Conservation (phyloP, 1,139 yeast species). For the Scheffersomyces insectosa region DNA sequence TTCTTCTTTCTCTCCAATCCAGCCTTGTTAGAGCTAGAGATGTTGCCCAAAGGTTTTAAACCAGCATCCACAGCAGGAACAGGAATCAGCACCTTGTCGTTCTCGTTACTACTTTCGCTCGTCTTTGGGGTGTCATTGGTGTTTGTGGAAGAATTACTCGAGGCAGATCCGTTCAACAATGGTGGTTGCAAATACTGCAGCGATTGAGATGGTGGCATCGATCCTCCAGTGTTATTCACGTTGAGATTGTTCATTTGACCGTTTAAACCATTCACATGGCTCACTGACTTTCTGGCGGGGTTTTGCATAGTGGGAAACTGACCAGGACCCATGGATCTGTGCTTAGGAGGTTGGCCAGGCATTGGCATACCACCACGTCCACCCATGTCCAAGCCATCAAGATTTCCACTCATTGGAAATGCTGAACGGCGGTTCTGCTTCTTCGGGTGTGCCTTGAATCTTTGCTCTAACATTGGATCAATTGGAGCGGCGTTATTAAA, state of each 20-base stretch:
- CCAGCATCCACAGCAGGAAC: conserved; percentile 15
- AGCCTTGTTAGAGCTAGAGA: conserved; percentile 16
- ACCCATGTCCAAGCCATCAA: conserved; percentile 45
- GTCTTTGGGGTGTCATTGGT: conserved; percentile 34
- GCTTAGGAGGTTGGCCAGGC: conserved; percentile 22
- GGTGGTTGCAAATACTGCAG: conserved; percentile 28
- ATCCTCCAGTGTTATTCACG: background rate
- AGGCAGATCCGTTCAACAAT: conserved; percentile 21
- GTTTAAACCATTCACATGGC: conserved; percentile 9
- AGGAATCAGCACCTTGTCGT: conserved; percentile 15
- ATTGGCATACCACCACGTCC: conserved; percentile 55
- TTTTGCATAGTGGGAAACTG: conserved; percentile 6
- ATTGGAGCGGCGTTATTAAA: conserved; percentile 26
- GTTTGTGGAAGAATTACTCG: conserved; percentile 30
- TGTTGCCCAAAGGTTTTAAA: conserved; percentile 40
- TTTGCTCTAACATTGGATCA: conserved; percentile 27
- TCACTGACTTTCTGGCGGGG: conserved; percentile 14
- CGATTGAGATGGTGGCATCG: background rate
- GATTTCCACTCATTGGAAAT: conserved; percentile 34
- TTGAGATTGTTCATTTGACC: conserved; percentile 5
- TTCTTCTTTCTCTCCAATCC: conserved; percentile 29
- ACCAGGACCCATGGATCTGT: conserved; percentile 15
- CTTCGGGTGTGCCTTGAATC: conserved; percentile 29
- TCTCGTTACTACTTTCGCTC: conserved; percentile 16
- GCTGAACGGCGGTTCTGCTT: conserved; percentile 38